Percentiles rank a stretch among this genome's conserved stretches.
Evolutionary conservation across 1,284 basidiomycete genomes (phyloP).

Genomic region (Fomitiporia mediterranea): DNA sequence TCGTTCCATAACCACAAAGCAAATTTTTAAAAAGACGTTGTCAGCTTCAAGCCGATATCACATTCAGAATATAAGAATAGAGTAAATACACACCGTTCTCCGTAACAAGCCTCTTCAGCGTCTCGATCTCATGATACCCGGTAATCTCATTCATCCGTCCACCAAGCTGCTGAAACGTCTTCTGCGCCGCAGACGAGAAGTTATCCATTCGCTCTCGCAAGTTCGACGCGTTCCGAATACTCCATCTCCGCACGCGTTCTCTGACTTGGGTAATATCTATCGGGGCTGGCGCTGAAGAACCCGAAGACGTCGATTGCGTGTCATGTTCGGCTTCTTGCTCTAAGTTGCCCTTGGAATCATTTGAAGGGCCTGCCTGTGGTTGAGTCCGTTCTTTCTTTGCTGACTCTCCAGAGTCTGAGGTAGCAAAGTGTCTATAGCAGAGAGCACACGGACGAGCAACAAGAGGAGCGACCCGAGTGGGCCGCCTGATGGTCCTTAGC

Average conservation of each 20-base stretch:
- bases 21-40: too few relatives aligned
- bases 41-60: background rate
- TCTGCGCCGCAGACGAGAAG: conserved; percentile 50
- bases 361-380: too few relatives aligned
- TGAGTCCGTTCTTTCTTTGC: background rate
- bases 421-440: background rate
- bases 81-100: conserved; percentile 60
- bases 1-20: too few relatives aligned
- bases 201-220: conserved; percentile 52
- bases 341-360: too few relatives aligned
- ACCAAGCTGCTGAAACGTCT: conserved; percentile 68
- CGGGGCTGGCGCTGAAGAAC: background rate
- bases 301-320: background rate
- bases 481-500: conserved; percentile 10
- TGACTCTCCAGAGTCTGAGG: background rate
- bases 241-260: conserved; percentile 45
- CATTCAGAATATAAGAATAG: background rate
- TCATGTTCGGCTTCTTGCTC: background rate
- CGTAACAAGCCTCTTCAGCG: conserved; percentile 73
- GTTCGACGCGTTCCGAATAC: conserved; percentile 41
- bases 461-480: background rate
- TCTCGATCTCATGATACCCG: conserved; percentile 87
- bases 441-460: background rate
- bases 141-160: conserved; percentile 79
- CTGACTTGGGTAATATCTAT: background rate